These are phyloP conservation scores for Sugiyamaella floridensis DNA, from an alignment of 805 yeast species.

Conservation along the genomic window DNA sequence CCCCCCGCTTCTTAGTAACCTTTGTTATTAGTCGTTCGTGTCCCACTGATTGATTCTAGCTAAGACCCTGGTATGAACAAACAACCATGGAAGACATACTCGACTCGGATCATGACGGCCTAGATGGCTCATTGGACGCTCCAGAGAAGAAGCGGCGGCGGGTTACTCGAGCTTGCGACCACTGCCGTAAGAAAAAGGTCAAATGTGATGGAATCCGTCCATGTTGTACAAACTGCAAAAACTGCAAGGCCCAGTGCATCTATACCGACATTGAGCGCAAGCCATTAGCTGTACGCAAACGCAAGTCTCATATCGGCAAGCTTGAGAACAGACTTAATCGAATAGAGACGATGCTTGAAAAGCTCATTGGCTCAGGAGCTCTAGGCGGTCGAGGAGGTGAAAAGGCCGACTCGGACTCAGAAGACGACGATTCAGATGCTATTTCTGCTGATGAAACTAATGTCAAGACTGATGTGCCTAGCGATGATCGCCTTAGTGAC, in stretches of 20 bases:
- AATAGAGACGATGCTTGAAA: constrained; percentile 24
- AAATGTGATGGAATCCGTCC: constrained; percentile 64
- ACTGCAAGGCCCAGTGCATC: constrained; percentile 71
- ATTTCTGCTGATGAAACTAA: constrained; percentile 3
- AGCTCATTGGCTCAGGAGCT: constrained; percentile 7
- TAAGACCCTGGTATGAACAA: not conserved
- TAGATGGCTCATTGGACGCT: not conserved
- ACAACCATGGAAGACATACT: not conserved
- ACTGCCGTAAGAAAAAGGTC: constrained; percentile 68
- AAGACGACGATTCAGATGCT: constrained; percentile 7
- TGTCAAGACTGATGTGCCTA: constrained; percentile 3
- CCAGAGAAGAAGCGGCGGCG: constrained; percentile 32
- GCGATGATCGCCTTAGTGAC: not conserved
- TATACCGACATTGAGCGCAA: constrained; percentile 20
- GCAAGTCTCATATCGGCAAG: constrained; percentile 8
- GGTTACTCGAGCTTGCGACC: constrained; percentile 83
- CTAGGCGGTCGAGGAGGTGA: constrained; percentile 3
- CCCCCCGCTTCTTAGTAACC: no score
- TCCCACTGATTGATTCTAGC: no score
- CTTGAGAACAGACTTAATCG: constrained; percentile 23
- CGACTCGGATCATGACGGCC: not conserved
- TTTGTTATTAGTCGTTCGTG: no score
- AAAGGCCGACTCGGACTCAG: constrained; percentile 5
- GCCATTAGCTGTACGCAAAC: constrained; percentile 16
- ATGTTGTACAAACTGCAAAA: constrained; percentile 67